Conservation (phyloP, 257 asterid genomes). For the Solanum tarijense region DNA sequence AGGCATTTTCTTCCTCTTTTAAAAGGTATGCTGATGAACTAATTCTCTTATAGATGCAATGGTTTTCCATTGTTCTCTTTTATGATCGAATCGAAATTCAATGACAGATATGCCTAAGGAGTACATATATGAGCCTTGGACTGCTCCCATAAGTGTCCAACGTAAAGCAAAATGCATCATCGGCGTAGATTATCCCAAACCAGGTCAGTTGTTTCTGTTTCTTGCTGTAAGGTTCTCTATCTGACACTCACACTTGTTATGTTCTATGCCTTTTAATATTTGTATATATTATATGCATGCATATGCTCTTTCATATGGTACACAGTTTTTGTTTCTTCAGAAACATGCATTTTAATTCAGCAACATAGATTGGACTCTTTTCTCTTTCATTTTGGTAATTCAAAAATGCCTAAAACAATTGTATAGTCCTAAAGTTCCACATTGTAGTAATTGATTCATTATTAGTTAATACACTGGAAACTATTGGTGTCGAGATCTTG, state of each 20-base stretch:
- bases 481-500: not conserved
- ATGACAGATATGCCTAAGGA: slow-evolving; percentile 88
- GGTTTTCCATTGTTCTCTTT: not conserved
- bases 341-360: not conserved
- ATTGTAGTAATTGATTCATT: not conserved
- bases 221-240: not conserved
- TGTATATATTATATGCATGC: not conserved
- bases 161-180: slow-evolving; percentile 72
- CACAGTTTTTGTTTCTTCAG: not conserved
- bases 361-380: not conserved
- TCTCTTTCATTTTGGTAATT: not conserved
- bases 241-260: not conserved
- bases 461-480: not conserved
- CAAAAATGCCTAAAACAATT: not conserved
- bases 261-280: not conserved
- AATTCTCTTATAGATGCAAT: not conserved
- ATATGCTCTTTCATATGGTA: not conserved
- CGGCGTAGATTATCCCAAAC: slow-evolving; percentile 93
- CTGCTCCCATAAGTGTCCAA: slow-evolving; percentile 77
- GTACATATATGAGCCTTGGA: slow-evolving; percentile 95
- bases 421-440: not conserved
- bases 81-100: not conserved
- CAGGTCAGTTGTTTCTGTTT: slow-evolving; percentile 39
- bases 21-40: slow-evolving; percentile 43
- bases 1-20: slow-evolving; percentile 85